Base-by-base conservation (phyloP, 2,329 filamentous ascomycete species). In the Ceratocystis diversiconidia region DNA sequence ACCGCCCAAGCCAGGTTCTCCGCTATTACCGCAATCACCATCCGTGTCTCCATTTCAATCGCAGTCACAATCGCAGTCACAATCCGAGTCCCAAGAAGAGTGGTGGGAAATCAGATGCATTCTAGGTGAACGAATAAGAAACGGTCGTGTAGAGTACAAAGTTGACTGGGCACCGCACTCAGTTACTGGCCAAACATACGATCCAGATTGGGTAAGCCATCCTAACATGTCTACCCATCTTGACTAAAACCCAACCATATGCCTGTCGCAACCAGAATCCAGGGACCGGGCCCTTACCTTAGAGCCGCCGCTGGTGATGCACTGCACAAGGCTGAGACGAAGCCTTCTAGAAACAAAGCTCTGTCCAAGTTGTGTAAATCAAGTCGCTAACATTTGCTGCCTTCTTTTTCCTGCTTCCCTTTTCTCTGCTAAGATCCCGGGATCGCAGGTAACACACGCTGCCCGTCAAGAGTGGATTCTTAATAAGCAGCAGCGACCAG, bases 91-190 rank as follows among this genome's bases (percentile, higher is more conserved):
- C 12, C 48, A 65, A 17, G 57, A 41, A 10, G 63, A 65, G 50
- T 68, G 64, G 61, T 65, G 66, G 66, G 61, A 63, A 63, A 68
- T 68, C 55, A 55, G 28, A n/a, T 41, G 64, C 32, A 61, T 68
- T 44, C 62, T 68, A 36, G 63, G 41, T 12, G 61, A 66, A 44
- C 50, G 66, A 15, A 43, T 10, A 32, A 60, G 52, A 52, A 36
- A 43, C 30, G 61, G 66, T 46, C 52, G 55, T 25, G 17, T 43
- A 41, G 52, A 68, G 57, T 68, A 65, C 57, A 62, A 65, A 36
- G 66, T 68, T 22, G 66, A 66, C 61, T 68, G 66, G 66, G 61
- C 63, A 41, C 66, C 63, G 19, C 41, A 68, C 59, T 48, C 52
- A 12, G 62, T 52, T 12, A 68, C 64, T 12, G 64, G 66, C 30